Percentiles rank a stretch among this genome's conserved stretches.
Evolutionary conservation across 2,329 filamentous ascomycete genomes (phyloP).

Genomic region (Ceratocystis cacaofunesta): DNA sequence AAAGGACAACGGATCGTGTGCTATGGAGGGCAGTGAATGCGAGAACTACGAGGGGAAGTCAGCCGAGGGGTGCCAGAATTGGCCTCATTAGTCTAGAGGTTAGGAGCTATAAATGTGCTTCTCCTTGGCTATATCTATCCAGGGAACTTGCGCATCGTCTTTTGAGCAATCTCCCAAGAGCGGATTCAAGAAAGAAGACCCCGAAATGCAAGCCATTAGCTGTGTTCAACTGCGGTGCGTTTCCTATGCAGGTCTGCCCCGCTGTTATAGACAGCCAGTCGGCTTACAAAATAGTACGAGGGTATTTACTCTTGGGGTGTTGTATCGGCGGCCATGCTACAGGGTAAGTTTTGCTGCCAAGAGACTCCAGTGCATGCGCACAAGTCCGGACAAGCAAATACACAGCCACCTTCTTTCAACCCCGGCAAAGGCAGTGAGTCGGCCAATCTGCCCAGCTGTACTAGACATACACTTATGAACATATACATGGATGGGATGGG

Average conservation of each 20-base stretch:
- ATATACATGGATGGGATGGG: neutral
- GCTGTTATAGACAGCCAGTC: neutral
- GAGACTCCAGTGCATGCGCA: slow-evolving; percentile 1
- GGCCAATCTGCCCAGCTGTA: neutral
- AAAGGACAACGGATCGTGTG: neutral
- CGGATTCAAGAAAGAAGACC: neutral
- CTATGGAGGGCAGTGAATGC: neutral
- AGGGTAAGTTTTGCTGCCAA: slow-evolving; percentile 21
- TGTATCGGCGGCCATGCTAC: slow-evolving; percentile 54
- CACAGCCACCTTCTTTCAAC: slow-evolving; percentile 49
- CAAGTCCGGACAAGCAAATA: slow-evolving; percentile 20
- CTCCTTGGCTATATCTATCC: slow-evolving; percentile 32
- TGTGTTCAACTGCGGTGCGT: neutral
- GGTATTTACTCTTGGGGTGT: slow-evolving; percentile 45
- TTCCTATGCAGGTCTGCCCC: neutral
- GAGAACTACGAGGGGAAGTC: slow-evolving; percentile 8
- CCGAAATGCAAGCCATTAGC: neutral
- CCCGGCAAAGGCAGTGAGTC: slow-evolving; percentile 19
- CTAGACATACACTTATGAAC: neutral
- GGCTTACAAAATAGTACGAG: slow-evolving; percentile 22
- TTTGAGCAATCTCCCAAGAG: slow-evolving; percentile 34
- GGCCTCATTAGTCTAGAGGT: neutral
- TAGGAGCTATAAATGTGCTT: slow-evolving; percentile 32
- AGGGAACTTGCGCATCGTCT: slow-evolving; percentile 32
- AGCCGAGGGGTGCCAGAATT: neutral